phyloP scores from a whole-genome alignment of 805 yeast genomes.

The Yarrowia sp. region DNA sequence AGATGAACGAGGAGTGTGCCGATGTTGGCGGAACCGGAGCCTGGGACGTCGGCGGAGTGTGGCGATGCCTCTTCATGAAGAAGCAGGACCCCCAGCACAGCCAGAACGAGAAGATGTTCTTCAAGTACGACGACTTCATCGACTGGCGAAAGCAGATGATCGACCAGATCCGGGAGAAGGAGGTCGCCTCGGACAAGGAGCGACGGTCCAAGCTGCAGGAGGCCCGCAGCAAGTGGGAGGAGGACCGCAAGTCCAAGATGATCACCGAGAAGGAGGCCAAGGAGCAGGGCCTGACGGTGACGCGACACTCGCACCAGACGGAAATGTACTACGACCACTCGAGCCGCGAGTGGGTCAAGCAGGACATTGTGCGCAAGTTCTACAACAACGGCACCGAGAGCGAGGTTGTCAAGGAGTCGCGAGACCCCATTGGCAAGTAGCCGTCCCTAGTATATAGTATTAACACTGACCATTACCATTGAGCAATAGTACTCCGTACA shows the following conservation, averaged over 20 bases:
- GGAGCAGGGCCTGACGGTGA: constrained; percentile 37
- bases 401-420: constrained; percentile 18
- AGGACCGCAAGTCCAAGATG: not conserved
- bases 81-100: not conserved
- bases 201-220: constrained; percentile 19
- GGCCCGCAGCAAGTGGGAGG: constrained; percentile 1
- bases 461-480: too few relatives aligned
- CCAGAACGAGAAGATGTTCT: constrained; percentile 15
- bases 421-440: not conserved
- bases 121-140: constrained; percentile 26
- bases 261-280: constrained; percentile 34
- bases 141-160: constrained; percentile 28
- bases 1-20: constrained; percentile 50
- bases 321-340: constrained; percentile 37
- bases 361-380: constrained; percentile 36
- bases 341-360: constrained; percentile 32
- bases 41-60: constrained; percentile 83
- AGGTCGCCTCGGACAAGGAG: constrained; percentile 2
- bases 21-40: constrained; percentile 64
- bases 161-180: constrained; percentile 24
- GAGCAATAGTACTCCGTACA: too few relatives aligned
- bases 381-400: constrained; percentile 38
- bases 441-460: not conserved
- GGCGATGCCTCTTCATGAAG: constrained; percentile 73
- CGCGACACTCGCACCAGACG: constrained; percentile 34